phyloP scores from a whole-genome alignment of 345 rosid species.

The Moricandia arvensis region DNA sequence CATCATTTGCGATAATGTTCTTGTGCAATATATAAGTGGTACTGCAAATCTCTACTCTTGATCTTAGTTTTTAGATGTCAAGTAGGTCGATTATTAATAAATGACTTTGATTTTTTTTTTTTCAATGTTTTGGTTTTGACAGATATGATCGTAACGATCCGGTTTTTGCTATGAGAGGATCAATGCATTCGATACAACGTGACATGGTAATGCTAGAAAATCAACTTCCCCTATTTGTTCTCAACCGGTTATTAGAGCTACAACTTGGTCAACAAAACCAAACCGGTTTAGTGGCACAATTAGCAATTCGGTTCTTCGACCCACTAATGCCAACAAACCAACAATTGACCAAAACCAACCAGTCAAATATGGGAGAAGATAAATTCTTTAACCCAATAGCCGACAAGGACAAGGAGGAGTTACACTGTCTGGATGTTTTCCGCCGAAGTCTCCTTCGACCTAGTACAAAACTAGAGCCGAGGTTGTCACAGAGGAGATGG shows the following conservation, averaged over 20 bases:
- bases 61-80: background rate
- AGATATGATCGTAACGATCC: slow-evolving; percentile 73
- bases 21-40: too few species aligned
- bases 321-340: slow-evolving; percentile 81
- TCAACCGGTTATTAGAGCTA: slow-evolving; percentile 62
- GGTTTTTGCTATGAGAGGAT: slow-evolving; percentile 72
- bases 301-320: slow-evolving; percentile 67
- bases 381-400: slow-evolving; percentile 60
- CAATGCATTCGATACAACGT: slow-evolving; percentile 79
- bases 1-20: too few species aligned
- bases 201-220: slow-evolving; percentile 95
- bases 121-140: background rate
- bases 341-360: slow-evolving; percentile 51
- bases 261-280: slow-evolving; percentile 53
- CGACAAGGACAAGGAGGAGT: slow-evolving; percentile 42
- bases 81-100: too few species aligned
- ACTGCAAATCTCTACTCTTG: background rate
- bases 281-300: slow-evolving; percentile 58
- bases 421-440: slow-evolving; percentile 4
- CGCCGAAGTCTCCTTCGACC: background rate
- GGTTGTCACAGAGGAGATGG: slow-evolving; percentile 55
- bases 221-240: slow-evolving; percentile 72
- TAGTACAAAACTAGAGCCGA: background rate
- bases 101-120: background rate
- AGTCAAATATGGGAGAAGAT: slow-evolving; percentile 21